Conservation (phyloP, 1,284 basidiomycete genomes). For the Trichosporon faecale region DNA sequence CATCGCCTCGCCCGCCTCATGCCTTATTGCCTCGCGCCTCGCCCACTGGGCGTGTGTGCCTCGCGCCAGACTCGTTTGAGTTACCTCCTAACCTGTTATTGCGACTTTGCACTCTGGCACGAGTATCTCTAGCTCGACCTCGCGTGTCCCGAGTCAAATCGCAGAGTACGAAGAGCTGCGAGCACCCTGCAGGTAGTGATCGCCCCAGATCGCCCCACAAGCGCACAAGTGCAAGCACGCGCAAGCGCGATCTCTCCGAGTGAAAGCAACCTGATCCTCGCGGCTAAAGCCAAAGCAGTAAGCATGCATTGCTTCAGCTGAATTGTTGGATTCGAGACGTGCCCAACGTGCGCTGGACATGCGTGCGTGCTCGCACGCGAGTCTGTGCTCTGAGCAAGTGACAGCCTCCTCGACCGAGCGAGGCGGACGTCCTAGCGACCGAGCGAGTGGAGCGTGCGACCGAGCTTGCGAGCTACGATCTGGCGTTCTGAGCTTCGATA, state of each 20-base stretch:
- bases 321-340: neutral
- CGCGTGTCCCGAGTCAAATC: too few relatives aligned
- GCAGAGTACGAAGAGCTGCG: too few relatives aligned
- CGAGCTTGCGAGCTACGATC: neutral
- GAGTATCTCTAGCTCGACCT: neutral
- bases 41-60: neutral
- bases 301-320: constrained; percentile 5
- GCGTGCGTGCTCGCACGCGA: neutral
- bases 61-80: neutral
- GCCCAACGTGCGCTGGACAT: neutral
- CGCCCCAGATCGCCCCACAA: constrained; percentile 3
- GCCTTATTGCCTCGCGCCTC: neutral
- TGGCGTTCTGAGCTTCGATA: neutral
- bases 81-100: neutral
- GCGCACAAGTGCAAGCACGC: too few relatives aligned
- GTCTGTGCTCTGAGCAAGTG: neutral
- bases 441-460: neutral
- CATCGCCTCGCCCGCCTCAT: neutral
- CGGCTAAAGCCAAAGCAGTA: neutral
- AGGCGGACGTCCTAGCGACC: too few relatives aligned
- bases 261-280: neutral
- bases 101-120: neutral
- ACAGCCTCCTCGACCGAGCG: neutral
- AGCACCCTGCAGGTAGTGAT: neutral
- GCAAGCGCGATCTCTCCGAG: neutral